Evolutionary conservation across 2,329 filamentous ascomycete genomes (phyloP).

Genomic region (Drechslerella stenobrocha): DNA sequence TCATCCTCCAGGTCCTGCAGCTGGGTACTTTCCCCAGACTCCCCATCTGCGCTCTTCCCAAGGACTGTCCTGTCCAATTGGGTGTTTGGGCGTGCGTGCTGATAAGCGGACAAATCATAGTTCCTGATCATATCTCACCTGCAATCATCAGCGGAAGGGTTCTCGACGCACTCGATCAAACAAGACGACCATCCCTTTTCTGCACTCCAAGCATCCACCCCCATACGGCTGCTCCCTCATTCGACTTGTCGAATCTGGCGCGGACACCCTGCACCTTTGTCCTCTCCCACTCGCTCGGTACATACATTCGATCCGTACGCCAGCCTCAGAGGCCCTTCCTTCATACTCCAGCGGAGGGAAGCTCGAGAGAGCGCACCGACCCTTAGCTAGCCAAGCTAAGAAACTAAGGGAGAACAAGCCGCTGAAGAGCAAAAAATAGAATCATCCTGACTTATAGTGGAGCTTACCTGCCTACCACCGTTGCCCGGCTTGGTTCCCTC

Average conservation of each 20-base stretch:
- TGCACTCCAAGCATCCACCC: not conserved
- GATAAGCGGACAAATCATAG: slow-evolving; percentile 47
- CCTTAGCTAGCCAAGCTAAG: slow-evolving; percentile 32
- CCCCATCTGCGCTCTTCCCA: slow-evolving; percentile 2
- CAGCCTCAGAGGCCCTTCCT: too few relatives aligned
- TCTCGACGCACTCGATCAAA: slow-evolving; percentile 6
- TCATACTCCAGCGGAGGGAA: too few relatives aligned
- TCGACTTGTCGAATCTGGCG: slow-evolving; percentile 42
- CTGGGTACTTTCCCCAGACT: slow-evolving; percentile 23
- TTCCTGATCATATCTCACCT: slow-evolving; percentile 12
- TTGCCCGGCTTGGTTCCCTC: not conserved
- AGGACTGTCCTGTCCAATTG: slow-evolving; percentile 32
- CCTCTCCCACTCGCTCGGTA: slow-evolving; percentile 18
- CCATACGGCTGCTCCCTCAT: slow-evolving; percentile 10
- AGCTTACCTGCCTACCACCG: slow-evolving; percentile 2
- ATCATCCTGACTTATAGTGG: not conserved
- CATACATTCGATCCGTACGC: not conserved
- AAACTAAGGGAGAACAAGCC: slow-evolving; percentile 18
- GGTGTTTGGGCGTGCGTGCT: slow-evolving; percentile 14
- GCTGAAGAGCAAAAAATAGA: not conserved
- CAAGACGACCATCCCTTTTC: slow-evolving; percentile 14
- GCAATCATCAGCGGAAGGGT: slow-evolving; percentile 17
- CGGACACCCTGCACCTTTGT: slow-evolving; percentile 43
- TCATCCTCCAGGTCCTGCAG: slow-evolving; percentile 16
- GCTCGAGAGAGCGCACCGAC: slow-evolving; percentile 9